phyloP scores from a whole-genome alignment of 2,329 filamentous ascomycete genomes.

The Aspergillus ruber region DNA sequence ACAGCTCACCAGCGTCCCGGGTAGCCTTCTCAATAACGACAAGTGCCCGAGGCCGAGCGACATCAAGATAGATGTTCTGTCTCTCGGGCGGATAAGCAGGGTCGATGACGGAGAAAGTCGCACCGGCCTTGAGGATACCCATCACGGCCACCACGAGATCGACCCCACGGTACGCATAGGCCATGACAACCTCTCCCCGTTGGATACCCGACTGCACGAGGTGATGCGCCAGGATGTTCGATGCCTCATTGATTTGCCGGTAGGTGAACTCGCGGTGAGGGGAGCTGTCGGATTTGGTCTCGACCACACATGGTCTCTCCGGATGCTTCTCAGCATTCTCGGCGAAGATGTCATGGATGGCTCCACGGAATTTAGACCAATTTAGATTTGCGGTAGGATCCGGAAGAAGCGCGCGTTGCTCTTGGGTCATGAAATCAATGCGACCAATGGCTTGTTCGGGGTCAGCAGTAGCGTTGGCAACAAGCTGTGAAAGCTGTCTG shows the following conservation, averaged over 20 bases:
- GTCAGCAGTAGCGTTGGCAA: conserved; percentile 34
- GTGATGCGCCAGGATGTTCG: conserved; percentile 74
- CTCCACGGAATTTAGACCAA: conserved; percentile 41
- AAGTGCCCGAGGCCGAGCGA: conserved; percentile 66
- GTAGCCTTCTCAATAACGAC: conserved; percentile 70
- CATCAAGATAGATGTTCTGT: conserved; percentile 77
- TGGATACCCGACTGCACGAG: conserved; percentile 66
- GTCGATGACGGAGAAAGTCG: conserved; percentile 61
- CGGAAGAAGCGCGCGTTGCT: conserved; percentile 30
- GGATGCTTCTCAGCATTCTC: conserved; percentile 58
- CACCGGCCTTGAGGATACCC: conserved; percentile 60
- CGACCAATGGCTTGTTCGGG: conserved; percentile 36
- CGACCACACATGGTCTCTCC: conserved; percentile 61
- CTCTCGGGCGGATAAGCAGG: conserved; percentile 74
- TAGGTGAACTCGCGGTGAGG: conserved; percentile 71
- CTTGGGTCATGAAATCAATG: conserved; percentile 37
- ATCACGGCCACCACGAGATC: conserved; percentile 73
- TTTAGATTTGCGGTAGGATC: conserved; percentile 40
- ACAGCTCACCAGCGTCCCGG: conserved; percentile 58
- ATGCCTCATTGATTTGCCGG: conserved; percentile 75
- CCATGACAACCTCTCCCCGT: conserved; percentile 86
- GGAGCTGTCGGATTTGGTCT: conserved; percentile 49
- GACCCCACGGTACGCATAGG: conserved; percentile 77
- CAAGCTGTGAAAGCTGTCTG: conserved; percentile 37
- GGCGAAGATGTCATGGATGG: conserved; percentile 40